These are phyloP conservation scores for Linanthus parryae DNA, from an alignment of 148 eudicot species.

Conservation along the genomic window DNA sequence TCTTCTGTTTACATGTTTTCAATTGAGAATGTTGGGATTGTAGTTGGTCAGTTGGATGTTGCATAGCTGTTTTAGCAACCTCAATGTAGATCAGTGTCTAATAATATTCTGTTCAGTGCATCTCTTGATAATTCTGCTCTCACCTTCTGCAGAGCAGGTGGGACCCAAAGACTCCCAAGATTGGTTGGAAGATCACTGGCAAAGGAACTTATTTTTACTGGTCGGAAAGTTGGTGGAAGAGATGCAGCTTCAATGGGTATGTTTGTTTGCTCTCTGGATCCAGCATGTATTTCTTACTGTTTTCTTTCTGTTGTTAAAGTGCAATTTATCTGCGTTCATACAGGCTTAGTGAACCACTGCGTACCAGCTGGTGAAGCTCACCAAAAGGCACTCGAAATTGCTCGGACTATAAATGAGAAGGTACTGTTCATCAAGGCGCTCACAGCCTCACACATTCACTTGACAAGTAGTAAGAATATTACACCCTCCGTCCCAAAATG, in stretches of 20 bases:
- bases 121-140: not conserved
- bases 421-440: no score
- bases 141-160: conserved; percentile 70
- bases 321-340: conserved; percentile 10
- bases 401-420: conserved; percentile 72
- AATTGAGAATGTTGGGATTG: no score
- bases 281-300: not conserved
- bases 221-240: conserved; percentile 60
- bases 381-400: conserved; percentile 77
- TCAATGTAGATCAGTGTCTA: no score
- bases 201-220: conserved; percentile 91
- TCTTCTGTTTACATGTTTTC: no score
- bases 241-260: conserved; percentile 73
- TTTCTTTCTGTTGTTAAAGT: not conserved
- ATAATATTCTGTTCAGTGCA: no score
- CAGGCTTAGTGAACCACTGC: conserved; percentile 88
- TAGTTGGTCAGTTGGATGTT: no score
- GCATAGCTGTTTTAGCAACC: no score
- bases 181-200: conserved; percentile 83
- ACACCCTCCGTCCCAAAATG: no score
- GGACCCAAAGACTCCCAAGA: conserved; percentile 94
- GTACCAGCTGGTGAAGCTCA: conserved; percentile 71
- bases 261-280: conserved; percentile 7
- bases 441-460: no score
- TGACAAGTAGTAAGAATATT: no score